A percentile compares a stretch with the other conserved stretches of the same genome.
Conservation (phyloP, 192 early-diverging fungal species). For the Podila minutissima region DNA sequence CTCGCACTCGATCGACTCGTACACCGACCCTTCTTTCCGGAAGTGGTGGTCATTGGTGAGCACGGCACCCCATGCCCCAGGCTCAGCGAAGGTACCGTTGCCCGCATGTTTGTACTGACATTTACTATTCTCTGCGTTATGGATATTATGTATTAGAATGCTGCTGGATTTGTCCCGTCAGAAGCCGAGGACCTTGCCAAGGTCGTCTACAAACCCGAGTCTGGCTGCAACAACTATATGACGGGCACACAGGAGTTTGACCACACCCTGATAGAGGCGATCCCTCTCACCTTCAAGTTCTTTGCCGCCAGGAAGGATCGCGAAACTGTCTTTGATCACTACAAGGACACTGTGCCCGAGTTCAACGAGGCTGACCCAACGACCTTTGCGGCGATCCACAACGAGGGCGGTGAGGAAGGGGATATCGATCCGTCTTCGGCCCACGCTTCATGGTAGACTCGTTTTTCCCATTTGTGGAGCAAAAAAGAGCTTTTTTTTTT, state of each 20-base stretch:
- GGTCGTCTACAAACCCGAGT: conserved; percentile 4
- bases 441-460: background rate
- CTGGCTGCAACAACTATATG: conserved; percentile 28
- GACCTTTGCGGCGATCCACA: conserved; percentile 18
- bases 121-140: too few relatives aligned
- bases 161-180: conserved; percentile 17
- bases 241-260: conserved; percentile 20
- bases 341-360: conserved; percentile 9
- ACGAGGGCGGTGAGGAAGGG: background rate
- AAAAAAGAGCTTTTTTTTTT: conserved; percentile 4
- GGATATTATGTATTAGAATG: conserved; percentile 14
- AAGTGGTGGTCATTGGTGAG: conserved; percentile 49
- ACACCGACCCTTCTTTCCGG: background rate
- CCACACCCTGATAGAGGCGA: conserved; percentile 8
- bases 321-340: conserved; percentile 21
- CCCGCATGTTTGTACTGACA: too few relatives aligned
- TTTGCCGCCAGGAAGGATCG: conserved; percentile 15
- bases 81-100: too few relatives aligned
- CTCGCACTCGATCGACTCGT: conserved; percentile 18
- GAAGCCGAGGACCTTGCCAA: conserved; percentile 13
- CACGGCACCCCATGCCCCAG: background rate
- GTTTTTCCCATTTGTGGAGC: background rate
- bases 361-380: conserved; percentile 34
- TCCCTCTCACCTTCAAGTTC: conserved; percentile 20
- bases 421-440: background rate